These are phyloP conservation scores for Cystobasidium tubakii DNA, from an alignment of 768 basidiomycete genomes.

Conservation along the genomic window DNA sequence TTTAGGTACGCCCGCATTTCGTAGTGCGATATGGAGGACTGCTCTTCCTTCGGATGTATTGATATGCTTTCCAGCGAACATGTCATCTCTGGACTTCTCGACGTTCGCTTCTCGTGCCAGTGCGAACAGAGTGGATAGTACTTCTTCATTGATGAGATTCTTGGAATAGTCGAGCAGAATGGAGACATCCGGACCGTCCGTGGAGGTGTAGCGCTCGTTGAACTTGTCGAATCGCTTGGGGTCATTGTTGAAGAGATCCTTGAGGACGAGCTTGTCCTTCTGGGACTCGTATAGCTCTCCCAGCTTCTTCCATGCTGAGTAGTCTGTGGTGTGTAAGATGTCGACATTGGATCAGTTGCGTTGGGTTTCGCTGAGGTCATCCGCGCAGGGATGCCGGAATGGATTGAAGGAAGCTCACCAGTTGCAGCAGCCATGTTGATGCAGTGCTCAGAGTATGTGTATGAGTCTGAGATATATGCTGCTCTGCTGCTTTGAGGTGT, in stretches of 20 bases:
- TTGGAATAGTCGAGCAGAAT: constrained; percentile 96
- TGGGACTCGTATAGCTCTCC: constrained; percentile 72
- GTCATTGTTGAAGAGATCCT: constrained; percentile 86
- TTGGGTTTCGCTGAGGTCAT: constrained; percentile 5
- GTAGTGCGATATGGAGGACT: constrained; percentile 87
- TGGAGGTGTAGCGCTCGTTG: constrained; percentile 61
- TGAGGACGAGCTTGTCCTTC: constrained; percentile 68
- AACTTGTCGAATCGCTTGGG: constrained; percentile 79
- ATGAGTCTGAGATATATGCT: not conserved
- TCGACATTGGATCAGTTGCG: not conserved
- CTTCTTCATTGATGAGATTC: constrained; percentile 81
- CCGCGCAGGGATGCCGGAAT: not conserved
- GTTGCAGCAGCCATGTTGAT: constrained; percentile 33
- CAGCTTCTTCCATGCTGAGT: constrained; percentile 83
- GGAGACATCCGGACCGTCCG: constrained; percentile 61
- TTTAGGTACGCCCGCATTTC: constrained; percentile 55
- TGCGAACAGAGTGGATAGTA: constrained; percentile 67
- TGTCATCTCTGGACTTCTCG: constrained; percentile 76
- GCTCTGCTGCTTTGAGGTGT: not conserved
- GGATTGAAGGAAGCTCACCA: not conserved
- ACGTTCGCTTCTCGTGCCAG: constrained; percentile 81
- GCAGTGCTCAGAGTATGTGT: not conserved
- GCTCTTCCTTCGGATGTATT: constrained; percentile 98
- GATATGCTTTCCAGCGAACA: constrained; percentile 95
- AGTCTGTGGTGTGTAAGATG: constrained; percentile 57